A percentile compares a stretch with the other conserved stretches of the same genome.
Conservation (phyloP, 2,329 filamentous ascomycete genomes). For the Cephalotrichum gorgonifer region DNA sequence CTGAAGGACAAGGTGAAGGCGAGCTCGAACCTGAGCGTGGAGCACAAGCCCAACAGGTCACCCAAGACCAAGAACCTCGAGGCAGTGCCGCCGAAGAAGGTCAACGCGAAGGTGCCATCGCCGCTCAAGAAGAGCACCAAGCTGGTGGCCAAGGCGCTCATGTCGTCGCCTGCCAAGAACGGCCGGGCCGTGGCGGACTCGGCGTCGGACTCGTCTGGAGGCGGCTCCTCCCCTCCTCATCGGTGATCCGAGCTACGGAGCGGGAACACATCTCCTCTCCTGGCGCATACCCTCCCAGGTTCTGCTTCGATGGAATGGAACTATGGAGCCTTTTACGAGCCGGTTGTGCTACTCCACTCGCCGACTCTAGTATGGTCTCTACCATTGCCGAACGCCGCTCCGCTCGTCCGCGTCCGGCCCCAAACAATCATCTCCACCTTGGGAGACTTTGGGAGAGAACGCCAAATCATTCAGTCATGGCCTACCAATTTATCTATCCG, state of each 20-base stretch:
- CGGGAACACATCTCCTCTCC: too few relatives aligned
- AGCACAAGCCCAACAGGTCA: constrained; percentile 26
- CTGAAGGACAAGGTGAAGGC: constrained; percentile 48
- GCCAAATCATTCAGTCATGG: too few relatives aligned
- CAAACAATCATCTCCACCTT: too few relatives aligned
- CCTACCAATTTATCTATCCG: too few relatives aligned
- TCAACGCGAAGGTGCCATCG: constrained; percentile 22
- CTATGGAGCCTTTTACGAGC: too few relatives aligned
- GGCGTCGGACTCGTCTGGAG: constrained; percentile 46
- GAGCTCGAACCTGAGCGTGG: constrained; percentile 37
- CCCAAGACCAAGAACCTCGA: constrained; percentile 11
- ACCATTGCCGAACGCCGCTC: background rate
- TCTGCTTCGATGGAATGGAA: too few relatives aligned
- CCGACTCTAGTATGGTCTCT: too few relatives aligned
- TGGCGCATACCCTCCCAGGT: background rate
- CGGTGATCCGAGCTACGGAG: too few relatives aligned
- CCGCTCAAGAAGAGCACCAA: constrained; percentile 30
- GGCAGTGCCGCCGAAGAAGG: constrained; percentile 24
- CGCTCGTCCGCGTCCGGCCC: too few relatives aligned
- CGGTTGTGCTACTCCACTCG: too few relatives aligned
- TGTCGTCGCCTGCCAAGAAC: constrained; percentile 38
- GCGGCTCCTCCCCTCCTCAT: constrained; percentile 41
- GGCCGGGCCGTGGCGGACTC: constrained; percentile 36
- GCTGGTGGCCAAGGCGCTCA: constrained; percentile 29
- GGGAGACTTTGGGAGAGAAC: too few relatives aligned